Base-by-base conservation (phyloP, 2,329 filamentous ascomycete species). In the Fusarium sp. region DNA sequence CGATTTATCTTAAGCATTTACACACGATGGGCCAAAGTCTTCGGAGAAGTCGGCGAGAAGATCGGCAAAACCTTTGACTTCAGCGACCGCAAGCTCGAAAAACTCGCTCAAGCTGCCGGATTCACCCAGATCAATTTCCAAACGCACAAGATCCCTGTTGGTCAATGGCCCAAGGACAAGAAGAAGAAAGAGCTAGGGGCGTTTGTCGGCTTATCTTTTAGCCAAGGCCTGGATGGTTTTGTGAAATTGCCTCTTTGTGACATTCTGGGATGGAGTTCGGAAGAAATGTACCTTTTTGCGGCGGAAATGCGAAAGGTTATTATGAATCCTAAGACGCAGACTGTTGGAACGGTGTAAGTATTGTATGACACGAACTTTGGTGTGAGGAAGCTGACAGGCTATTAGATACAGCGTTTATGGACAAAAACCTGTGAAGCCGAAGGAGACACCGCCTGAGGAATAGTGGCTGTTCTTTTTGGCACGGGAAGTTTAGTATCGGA, bases 181-280 rank as follows among this genome's bases (percentile, higher is more conserved):
- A 68, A 70, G 28, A 43, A 70, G 28, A 74, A 74, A 17, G 70
- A 74, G 6, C 39, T 74, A 1, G 72, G 72, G 1, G 63, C 70
- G 3, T 74, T 74, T 6, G 70, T 74, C 4, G 56, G 63, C 0
- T 45, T 74, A 3, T 69, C 68, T 2, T 74, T 74, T 4, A 74
- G 72, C 14, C 72, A 74, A 18, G 72, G 72, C 0, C 26, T 74
- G 0, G 72, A 74, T 20, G 70, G 72, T 2, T 74, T 72, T 6
- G 42, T 74, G 6, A 74, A 74, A 45, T 20, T 74, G 24, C 72
- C 72, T 4, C 36, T 74, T 5, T 73, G 72, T 26, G 68, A 70
- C 15, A 58, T 74, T 11, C 49, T 74, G 0, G 46, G 58, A 6
- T 74, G 72, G 72, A 72, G 59, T 10, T 50, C 63, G 0, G 68